Base-by-base conservation (phyloP, 83 land plant genomes). In the Picea mariana region DNA sequence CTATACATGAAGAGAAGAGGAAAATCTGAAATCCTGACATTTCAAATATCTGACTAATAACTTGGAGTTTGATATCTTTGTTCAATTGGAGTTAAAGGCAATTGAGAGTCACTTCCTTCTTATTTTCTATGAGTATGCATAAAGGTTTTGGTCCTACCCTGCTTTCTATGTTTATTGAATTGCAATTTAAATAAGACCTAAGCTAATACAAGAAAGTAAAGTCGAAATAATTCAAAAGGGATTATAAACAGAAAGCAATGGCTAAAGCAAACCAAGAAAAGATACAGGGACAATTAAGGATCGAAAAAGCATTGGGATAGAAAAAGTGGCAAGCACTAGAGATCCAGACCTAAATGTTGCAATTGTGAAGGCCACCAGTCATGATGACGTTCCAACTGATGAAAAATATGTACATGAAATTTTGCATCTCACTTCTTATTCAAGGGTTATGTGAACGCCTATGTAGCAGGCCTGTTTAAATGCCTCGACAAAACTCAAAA, bases 291-390 rank as follows among this genome's bases (percentile, higher is more conserved):
- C 84, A 15, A 84, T 91, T 60, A 91, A 90, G 81, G 92, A 90
- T 40, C 91, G 86, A 68, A 90, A 88, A 12, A 90, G 82, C 81
- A 90, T 90, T 55, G 67, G 86, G 42, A 34, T 91, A 47, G 93
- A 87, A 8, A 89, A 84, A 55, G 93, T 89, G 11, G 89, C 78
- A n/a, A 86, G 81, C 62, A 83, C 82, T 55, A 67, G 75, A 27
- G 83, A 85, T 4, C 87, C 92, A 16, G 93, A 91, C 21, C 82
- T 91, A 9, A 87, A 91, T 42, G 89, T 91, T 15, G 91, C 91
- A n/a, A 62, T 91, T 18, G 89, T 91, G 71, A 91, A 91, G 76
- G 93, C 92, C 15, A 89, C 93, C 23, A 84, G 87, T 79, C 92
- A 91, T 75, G 89, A 91, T 23, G 93, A 91, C 7, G 79, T 69